phyloP scores from a whole-genome alignment of 371 early-diverging fungal genomes.

The Nematocida homosporus region DNA sequence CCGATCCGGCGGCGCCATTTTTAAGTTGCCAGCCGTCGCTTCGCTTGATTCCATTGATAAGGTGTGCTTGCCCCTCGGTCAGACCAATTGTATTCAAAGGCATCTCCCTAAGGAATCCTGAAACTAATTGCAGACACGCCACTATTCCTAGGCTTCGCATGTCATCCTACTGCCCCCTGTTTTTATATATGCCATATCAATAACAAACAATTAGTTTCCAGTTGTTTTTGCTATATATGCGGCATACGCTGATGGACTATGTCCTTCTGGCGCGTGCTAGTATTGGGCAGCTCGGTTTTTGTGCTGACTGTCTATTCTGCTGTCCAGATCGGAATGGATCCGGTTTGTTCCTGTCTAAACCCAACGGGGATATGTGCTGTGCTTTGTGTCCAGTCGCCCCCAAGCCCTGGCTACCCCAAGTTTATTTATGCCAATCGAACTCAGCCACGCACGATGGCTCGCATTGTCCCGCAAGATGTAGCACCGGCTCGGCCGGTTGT shows the following conservation, averaged over 20 bases:
- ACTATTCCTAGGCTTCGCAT: constrained; percentile 18
- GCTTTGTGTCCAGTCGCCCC: constrained; percentile 26
- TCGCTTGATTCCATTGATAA: constrained; percentile 42
- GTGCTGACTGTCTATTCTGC: neutral
- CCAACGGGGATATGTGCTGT: constrained; percentile 39
- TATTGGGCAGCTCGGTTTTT: neutral
- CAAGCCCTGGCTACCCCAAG: too few relatives aligned
- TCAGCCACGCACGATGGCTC: too few relatives aligned
- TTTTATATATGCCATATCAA: constrained; percentile 33
- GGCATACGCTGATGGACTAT: neutral
- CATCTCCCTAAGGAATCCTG: constrained; percentile 10
- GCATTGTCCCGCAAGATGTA: too few relatives aligned
- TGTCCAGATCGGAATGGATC: neutral
- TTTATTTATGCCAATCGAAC: too few relatives aligned
- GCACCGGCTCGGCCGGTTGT: too few relatives aligned
- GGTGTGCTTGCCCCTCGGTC: neutral
- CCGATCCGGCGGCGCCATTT: constrained; percentile 53
- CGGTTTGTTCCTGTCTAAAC: constrained; percentile 44
- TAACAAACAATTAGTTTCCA: constrained; percentile 48
- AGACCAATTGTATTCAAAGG: constrained; percentile 7
- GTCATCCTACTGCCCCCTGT: neutral
- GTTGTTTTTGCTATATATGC: neutral
- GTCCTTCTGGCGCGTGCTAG: neutral
- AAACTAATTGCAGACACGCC: neutral
- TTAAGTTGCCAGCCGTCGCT: constrained; percentile 49